Evolutionary conservation across 345 rosid genomes (phyloP), one percentile per base, ranked within the genome.

Genomic region (Gossypium australe): DNA sequence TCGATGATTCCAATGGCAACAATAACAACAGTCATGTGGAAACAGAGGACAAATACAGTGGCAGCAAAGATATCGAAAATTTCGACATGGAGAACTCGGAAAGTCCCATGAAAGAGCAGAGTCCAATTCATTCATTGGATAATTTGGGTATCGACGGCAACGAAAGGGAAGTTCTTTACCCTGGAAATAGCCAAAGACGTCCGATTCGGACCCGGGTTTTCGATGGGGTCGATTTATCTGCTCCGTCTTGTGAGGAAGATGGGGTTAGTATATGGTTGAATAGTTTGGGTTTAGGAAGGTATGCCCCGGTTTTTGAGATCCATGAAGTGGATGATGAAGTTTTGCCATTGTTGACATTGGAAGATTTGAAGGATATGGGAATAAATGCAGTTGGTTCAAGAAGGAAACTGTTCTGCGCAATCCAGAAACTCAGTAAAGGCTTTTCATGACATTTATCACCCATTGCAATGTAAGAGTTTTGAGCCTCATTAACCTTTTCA

Each of bases 361-460:
- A 89, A 79, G 97, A 92, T 86, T 88, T 92, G 78, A 92, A 92
- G 79, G 97, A 92, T 77, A 92, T 92, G 97, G 97, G 97, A 29
- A 89, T 92, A 57, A 92, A 78, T 83, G 97, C 94, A 7, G 97
- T 92, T 73, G 97, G 97, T 17, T 88, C 97, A 0, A 83, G 97
- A 63, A 92, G 97, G 83, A 92, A 92, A 86, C 81, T 92, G 97
- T 92, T 76, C 69, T 88, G 86, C 11, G 93, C 94, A 0, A 86
- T 92, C 53, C 97, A 92, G 81, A 89, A 89, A 86, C 94, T 92
- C 0, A 83, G 94, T 1, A 88, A 81, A 67, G 97, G 91, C 75
- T 92, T 89, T 71, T 92, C 93, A 1, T 89, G 84, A 91, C 56
- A 13, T 61, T 61, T 71, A 63, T 79, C 84, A 76, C 87, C 80